A percentile compares a stretch with the other conserved stretches of the same genome.
Conservation (phyloP, 345 rosid genomes). For the Leavenworthia alabamica region DNA sequence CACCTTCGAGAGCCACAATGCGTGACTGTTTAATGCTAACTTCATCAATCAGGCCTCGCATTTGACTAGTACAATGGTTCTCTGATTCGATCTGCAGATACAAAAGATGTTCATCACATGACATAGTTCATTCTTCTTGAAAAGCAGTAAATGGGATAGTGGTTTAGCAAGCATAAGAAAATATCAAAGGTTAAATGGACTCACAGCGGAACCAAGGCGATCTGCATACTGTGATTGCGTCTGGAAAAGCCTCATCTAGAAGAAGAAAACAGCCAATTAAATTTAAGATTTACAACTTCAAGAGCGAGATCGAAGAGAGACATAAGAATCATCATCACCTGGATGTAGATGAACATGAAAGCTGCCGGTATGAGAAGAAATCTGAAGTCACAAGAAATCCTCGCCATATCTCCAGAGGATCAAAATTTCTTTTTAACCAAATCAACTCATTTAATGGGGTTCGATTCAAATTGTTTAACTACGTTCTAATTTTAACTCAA, state of each 20-base stretch:
- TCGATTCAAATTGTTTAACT: too few relatives aligned
- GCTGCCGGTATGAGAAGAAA: constrained; percentile 77
- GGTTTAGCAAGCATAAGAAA: too few relatives aligned
- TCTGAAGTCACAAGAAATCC: constrained; percentile 57
- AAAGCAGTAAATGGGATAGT: background rate
- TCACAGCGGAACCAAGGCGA: constrained; percentile 68
- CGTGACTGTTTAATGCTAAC: constrained; percentile 64
- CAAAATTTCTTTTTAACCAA: background rate
- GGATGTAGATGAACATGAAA: constrained; percentile 65
- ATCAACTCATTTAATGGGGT: too few relatives aligned
- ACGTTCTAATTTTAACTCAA: too few relatives aligned
- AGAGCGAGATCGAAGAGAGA: background rate
- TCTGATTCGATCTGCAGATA: constrained; percentile 65
- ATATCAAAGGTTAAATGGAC: constrained; percentile 5
- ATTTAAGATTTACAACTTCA: background rate
- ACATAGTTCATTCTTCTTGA: background rate
- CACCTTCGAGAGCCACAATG: constrained; percentile 88
- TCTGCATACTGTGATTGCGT: constrained; percentile 79
- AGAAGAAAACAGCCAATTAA: background rate
- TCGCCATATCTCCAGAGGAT: constrained; percentile 31
- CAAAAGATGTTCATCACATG: background rate
- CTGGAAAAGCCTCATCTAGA: constrained; percentile 68
- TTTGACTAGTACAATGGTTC: constrained; percentile 69
- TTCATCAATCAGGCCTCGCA: constrained; percentile 68
- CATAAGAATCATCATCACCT: constrained; percentile 38